Evolutionary conservation across 768 basidiomycete genomes (phyloP), one percentile per base, ranked within the genome.

Genomic region (Sporobolomyces phaffii): DNA sequence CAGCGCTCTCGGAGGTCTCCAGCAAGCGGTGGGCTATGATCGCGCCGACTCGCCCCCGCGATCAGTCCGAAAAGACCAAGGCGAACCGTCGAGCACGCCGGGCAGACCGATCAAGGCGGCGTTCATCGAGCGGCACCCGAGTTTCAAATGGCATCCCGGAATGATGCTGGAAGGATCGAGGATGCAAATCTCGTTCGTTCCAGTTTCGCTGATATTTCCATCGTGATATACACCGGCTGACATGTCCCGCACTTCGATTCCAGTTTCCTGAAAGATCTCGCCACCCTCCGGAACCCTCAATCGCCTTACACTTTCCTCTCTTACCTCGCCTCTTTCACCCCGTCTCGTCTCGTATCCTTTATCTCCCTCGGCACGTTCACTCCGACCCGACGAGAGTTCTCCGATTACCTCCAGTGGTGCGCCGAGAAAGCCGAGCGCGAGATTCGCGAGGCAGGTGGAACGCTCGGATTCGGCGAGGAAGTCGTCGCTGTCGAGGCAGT

Each of bases 341-440:
- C 83, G 62, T 79, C 78, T 52, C 81, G 83, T 50, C 78, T 84
- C 41, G 67, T 81, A 31, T 75, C 80, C 40, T 84, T 84, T 78
- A 83, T 84, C 72, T 84, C 84, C 73, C 80, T 81, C 34, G 81
- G 81, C 2, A 81, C 80, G 18, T 82, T 79, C 45, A 79, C 81
- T 34, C 83, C 83, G 14, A 81, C 81, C 24, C 81, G 84, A 31
- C 81, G 80, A 62, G 83, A 84, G 66, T 70, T 66, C 36, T 65
- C 83, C 7, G 83, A 84, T 74, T 84, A 84, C 74, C 78, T 84
- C 22, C 72, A 80, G 13, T 84, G 83, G 83, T 82, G 82, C 13
- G 82, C 83, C 1, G 69, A 74, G 11, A 78, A 79, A 49, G 82
- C 82, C 2, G 77, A 81, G 70, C 72, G 75, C 3, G 70, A 72